These are phyloP conservation scores for Wickerhamomyces bovis DNA, from an alignment of 805 yeast species.

Conservation along the genomic window DNA sequence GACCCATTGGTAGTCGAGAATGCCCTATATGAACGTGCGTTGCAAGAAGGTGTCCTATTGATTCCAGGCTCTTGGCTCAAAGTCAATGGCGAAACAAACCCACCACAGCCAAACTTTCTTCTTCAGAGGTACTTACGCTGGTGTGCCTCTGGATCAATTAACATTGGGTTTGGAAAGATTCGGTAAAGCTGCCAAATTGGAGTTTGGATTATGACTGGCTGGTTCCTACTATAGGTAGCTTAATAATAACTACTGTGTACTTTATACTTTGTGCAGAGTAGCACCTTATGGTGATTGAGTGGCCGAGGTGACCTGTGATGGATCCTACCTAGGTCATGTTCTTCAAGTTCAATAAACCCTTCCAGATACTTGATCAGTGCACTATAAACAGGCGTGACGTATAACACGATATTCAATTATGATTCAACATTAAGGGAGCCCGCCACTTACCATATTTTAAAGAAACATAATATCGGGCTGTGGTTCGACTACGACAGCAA, in stretches of 20 bases:
- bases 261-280: too few species aligned
- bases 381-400: too few species aligned
- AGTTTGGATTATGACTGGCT: slow-evolving; percentile 30
- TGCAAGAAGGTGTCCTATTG: slow-evolving; percentile 59
- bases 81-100: slow-evolving; percentile 46
- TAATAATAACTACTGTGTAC: too few species aligned
- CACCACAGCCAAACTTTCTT: slow-evolving; percentile 58
- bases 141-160: slow-evolving; percentile 65
- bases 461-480: too few species aligned
- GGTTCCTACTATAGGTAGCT: not conserved
- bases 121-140: slow-evolving; percentile 87
- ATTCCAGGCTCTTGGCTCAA: slow-evolving; percentile 84
- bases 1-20: slow-evolving; percentile 63
- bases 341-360: too few species aligned
- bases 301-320: too few species aligned
- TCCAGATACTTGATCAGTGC: too few species aligned
- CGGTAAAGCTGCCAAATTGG: slow-evolving; percentile 55
- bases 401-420: too few species aligned
- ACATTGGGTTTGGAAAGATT: slow-evolving; percentile 59
- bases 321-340: too few species aligned
- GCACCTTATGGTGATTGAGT: too few species aligned
- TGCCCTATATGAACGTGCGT: slow-evolving; percentile 54
- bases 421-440: too few species aligned
- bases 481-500: not conserved
- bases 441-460: too few species aligned